phyloP scores from a whole-genome alignment of 2,329 filamentous ascomycete genomes.

The Zymoseptoria crescenta region DNA sequence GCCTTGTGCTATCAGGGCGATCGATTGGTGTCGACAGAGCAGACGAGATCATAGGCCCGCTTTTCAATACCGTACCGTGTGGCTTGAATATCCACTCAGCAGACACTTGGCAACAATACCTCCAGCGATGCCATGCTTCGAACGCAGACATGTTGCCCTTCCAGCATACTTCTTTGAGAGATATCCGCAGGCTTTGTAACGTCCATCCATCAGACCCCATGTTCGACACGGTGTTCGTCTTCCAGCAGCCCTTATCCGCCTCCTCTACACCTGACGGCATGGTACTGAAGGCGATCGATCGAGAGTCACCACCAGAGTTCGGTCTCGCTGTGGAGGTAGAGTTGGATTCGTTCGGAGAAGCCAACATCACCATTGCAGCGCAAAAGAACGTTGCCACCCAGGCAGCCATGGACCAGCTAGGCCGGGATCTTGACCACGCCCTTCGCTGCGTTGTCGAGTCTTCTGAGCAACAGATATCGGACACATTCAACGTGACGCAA shows the following conservation, averaged over 20 bases:
- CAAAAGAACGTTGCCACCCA: slow-evolving; percentile 37
- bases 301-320: slow-evolving; percentile 54
- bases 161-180: slow-evolving; percentile 70
- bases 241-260: slow-evolving; percentile 43
- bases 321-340: slow-evolving; percentile 70
- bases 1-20: slow-evolving; percentile 72
- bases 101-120: slow-evolving; percentile 52
- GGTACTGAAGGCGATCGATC: slow-evolving; percentile 48
- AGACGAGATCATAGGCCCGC: slow-evolving; percentile 64
- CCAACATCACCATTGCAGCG: slow-evolving; percentile 55
- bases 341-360: slow-evolving; percentile 38
- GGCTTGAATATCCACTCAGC: slow-evolving; percentile 39
- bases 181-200: slow-evolving; percentile 72
- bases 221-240: slow-evolving; percentile 79
- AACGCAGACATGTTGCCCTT: slow-evolving; percentile 61
- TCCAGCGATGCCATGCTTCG: slow-evolving; percentile 61
- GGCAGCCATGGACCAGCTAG: slow-evolving; percentile 26
- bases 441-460: slow-evolving; percentile 6
- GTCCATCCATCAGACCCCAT: slow-evolving; percentile 48
- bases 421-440: slow-evolving; percentile 6
- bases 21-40: slow-evolving; percentile 59
- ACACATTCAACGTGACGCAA: slow-evolving; percentile 5
- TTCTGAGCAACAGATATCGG: slow-evolving; percentile 6
- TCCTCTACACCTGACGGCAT: slow-evolving; percentile 14
- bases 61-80: slow-evolving; percentile 87